These are phyloP conservation scores for Huntiella decipiens DNA, from an alignment of 2,329 filamentous ascomycete genomes.

Conservation along the genomic window DNA sequence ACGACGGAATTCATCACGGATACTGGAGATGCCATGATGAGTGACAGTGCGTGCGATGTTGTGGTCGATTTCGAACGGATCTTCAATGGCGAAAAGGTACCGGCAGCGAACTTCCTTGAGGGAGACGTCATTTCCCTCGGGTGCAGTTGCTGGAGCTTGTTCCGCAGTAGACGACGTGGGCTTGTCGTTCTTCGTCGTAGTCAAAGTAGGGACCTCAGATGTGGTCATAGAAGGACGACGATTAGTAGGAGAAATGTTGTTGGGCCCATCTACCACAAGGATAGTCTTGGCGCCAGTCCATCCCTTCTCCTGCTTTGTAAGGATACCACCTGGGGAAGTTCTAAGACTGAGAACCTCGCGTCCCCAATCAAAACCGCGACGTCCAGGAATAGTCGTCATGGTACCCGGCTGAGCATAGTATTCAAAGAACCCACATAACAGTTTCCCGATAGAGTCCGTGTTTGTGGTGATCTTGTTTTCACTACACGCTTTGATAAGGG, in stretches of 20 bases:
- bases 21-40: constrained; percentile 61
- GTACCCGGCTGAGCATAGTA: constrained; percentile 51
- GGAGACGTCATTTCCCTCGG: constrained; percentile 17
- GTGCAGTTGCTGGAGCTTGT: not conserved
- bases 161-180: constrained; percentile 7
- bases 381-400: constrained; percentile 28
- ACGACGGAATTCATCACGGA: constrained; percentile 67
- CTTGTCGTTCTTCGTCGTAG: constrained; percentile 10
- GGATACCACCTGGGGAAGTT: constrained; percentile 42
- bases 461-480: constrained; percentile 47
- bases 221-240: not conserved
- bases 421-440: constrained; percentile 72
- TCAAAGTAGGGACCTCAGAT: not conserved
- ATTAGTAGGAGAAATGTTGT: not conserved
- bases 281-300: constrained; percentile 72
- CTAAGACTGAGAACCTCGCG: constrained; percentile 63
- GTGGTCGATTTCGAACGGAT: constrained; percentile 75
- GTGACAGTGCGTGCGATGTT: constrained; percentile 79
- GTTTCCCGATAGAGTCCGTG: constrained; percentile 44
- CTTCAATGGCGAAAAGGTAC: constrained; percentile 77
- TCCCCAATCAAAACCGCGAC: constrained; percentile 59
- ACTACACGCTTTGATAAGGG: constrained; percentile 42
- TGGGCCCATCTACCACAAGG: constrained; percentile 10
- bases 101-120: constrained; percentile 56
- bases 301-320: constrained; percentile 58